These are phyloP conservation scores for Solanum aculeatissimum DNA, from an alignment of 305 asterid genomes.

Conservation along the genomic window DNA sequence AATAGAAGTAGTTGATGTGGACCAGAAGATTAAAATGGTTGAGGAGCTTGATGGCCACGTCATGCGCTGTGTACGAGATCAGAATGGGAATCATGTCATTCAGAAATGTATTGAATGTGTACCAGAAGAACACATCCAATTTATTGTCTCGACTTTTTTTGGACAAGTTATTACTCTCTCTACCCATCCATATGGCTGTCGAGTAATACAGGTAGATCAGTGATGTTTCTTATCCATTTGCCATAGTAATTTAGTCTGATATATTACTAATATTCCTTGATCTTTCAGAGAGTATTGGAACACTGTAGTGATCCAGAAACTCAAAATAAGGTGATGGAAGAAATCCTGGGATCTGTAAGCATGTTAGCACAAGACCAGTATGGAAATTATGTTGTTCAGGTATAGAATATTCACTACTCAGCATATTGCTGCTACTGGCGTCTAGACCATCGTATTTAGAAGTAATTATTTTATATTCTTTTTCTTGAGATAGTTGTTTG, in stretches of 20 bases:
- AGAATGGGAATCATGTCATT: constrained; percentile 93
- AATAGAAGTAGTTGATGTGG: constrained; percentile 92
- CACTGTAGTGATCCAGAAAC: constrained; percentile 50
- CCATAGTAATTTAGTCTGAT: background rate
- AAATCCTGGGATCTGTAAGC: constrained; percentile 66
- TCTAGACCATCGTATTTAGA: background rate
- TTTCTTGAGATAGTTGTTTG: background rate
- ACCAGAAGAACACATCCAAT: constrained; percentile 83
- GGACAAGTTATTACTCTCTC: constrained; percentile 93
- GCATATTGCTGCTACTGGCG: background rate
- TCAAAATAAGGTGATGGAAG: constrained; percentile 78
- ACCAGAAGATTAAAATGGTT: constrained; percentile 94
- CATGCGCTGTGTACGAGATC: constrained; percentile 98
- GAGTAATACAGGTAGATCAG: constrained; percentile 75
- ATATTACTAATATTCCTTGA: background rate
- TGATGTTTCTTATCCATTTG: background rate
- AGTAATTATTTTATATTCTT: background rate
- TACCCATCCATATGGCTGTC: constrained; percentile 97
- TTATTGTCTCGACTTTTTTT: constrained; percentile 66
- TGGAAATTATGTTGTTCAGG: constrained; percentile 87
- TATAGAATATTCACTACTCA: constrained; percentile 3
- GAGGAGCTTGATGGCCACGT: constrained; percentile 92
- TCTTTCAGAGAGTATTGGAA: constrained; percentile 66
- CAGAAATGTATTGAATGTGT: constrained; percentile 98
- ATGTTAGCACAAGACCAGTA: constrained; percentile 85